phyloP scores from a whole-genome alignment of 192 early-diverging fungal genomes.

The Backusella australiensis region DNA sequence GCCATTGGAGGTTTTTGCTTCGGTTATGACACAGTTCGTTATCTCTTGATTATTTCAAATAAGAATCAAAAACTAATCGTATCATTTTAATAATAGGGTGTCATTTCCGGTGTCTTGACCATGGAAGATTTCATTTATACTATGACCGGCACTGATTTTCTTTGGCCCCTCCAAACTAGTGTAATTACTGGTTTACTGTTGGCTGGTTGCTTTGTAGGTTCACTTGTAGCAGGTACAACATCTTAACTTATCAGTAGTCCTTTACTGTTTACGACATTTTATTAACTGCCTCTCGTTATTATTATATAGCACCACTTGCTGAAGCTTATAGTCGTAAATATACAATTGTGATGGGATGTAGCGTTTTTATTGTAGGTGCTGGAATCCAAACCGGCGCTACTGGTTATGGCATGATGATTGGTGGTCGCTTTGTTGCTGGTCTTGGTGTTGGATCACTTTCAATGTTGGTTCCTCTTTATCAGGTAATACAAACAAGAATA shows the following conservation, averaged over 20 bases:
- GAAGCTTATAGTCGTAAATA: constrained; percentile 55
- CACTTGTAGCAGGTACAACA: constrained; percentile 50
- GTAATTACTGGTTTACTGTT: constrained; percentile 60
- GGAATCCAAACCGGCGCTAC: constrained; percentile 63
- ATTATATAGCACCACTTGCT: constrained; percentile 5
- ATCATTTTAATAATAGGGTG: constrained; percentile 31
- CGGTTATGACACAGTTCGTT: constrained; percentile 62
- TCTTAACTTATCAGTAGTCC: not conserved
- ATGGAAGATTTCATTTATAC: constrained; percentile 46
- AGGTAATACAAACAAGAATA: constrained; percentile 7
- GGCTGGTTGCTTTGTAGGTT: constrained; percentile 71
- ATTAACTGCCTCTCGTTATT: not conserved
- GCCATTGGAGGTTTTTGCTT: constrained; percentile 62
- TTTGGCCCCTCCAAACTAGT: constrained; percentile 15
- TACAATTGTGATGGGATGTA: constrained; percentile 62
- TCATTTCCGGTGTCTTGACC: constrained; percentile 61
- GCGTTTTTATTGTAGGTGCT: constrained; percentile 72
- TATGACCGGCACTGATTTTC: constrained; percentile 15
- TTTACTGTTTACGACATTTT: not conserved
- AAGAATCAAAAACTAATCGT: not conserved
- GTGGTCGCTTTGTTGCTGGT: constrained; percentile 78
- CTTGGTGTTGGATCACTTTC: constrained; percentile 36
- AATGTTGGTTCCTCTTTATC: constrained; percentile 28
- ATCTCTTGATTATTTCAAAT: not conserved
- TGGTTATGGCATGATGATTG: constrained; percentile 59